Conservation (phyloP, 768 basidiomycete genomes). For the Naganishia kalamii region DNA sequence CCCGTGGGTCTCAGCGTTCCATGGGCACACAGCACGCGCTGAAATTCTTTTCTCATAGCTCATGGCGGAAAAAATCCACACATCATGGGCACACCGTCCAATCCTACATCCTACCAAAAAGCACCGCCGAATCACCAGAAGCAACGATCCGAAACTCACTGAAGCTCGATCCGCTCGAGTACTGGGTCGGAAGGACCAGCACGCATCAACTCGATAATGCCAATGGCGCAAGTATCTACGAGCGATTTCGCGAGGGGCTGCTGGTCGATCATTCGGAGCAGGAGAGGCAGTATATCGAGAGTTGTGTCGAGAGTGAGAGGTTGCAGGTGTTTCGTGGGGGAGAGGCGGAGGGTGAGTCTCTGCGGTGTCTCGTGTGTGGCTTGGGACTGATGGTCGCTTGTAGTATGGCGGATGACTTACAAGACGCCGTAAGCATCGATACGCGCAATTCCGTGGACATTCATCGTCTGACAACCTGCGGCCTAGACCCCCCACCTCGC, state of each 20-base stretch:
- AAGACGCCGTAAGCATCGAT: slow-evolving; percentile 22
- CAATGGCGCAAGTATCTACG: background rate
- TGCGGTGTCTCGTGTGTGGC: background rate
- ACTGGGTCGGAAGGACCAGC: slow-evolving; percentile 4
- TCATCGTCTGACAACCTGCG: background rate
- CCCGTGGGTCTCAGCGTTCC: slow-evolving; percentile 24
- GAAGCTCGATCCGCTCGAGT: background rate
- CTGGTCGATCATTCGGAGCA: slow-evolving; percentile 29
- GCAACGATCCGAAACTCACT: background rate
- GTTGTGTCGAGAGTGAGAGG: slow-evolving; percentile 30
- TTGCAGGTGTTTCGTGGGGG: slow-evolving; percentile 35
- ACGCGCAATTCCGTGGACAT: background rate
- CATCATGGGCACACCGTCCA: slow-evolving; percentile 33
- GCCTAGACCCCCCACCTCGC: slow-evolving; percentile 29
- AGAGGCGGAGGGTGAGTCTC: slow-evolving; percentile 32
- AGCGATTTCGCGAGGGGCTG: slow-evolving; percentile 18
- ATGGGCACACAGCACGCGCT: background rate
- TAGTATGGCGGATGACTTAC: slow-evolving; percentile 39
- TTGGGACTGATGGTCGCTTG: background rate
- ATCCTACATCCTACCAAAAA: slow-evolving; percentile 26
- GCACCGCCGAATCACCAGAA: background rate
- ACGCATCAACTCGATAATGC: background rate
- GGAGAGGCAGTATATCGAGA: slow-evolving; percentile 44
- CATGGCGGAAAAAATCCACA: slow-evolving; percentile 30
- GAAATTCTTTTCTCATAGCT: slow-evolving; percentile 11